Conservation (phyloP, 129 eudicot genomes). For the Solidago caesia region DNA sequence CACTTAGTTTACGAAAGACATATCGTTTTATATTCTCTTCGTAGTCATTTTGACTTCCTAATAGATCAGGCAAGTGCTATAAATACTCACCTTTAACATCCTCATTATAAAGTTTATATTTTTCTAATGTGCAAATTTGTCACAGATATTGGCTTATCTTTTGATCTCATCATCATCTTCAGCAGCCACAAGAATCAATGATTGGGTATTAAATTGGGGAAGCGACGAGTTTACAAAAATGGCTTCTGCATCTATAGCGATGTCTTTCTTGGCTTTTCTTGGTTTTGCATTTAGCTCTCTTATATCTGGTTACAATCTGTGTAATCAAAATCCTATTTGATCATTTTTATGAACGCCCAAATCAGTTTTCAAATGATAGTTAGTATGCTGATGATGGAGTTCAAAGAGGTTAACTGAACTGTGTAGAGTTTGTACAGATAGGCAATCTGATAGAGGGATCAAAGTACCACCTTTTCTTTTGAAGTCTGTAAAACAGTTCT, state of each 20-base stretch:
- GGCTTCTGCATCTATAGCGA: constrained; percentile 75
- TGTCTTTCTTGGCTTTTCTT: constrained; percentile 75
- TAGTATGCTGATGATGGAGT: constrained; percentile 3
- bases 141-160: constrained; percentile 80
- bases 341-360: background rate
- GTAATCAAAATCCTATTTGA: constrained; percentile 51
- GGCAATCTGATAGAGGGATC: constrained; percentile 20
- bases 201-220: constrained; percentile 93
- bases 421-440: constrained; percentile 27
- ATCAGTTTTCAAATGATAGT: background rate
- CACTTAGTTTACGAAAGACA: constrained; percentile 48
- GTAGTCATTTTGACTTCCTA: constrained; percentile 61
- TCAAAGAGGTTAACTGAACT: constrained; percentile 23
- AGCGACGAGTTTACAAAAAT: constrained; percentile 71
- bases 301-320: constrained; percentile 78
- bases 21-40: constrained; percentile 43
- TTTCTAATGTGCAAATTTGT: background rate
- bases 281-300: constrained; percentile 77
- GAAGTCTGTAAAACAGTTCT: constrained; percentile 13
- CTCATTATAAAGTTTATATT: background rate
- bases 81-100: background rate
- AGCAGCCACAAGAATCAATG: constrained; percentile 73
- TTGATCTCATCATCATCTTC: constrained; percentile 89
- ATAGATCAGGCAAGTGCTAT: constrained; percentile 83
- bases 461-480: constrained; percentile 1